phyloP scores from a whole-genome alignment of 495 filamentous ascomycete genomes.

The Tuber indicum region DNA sequence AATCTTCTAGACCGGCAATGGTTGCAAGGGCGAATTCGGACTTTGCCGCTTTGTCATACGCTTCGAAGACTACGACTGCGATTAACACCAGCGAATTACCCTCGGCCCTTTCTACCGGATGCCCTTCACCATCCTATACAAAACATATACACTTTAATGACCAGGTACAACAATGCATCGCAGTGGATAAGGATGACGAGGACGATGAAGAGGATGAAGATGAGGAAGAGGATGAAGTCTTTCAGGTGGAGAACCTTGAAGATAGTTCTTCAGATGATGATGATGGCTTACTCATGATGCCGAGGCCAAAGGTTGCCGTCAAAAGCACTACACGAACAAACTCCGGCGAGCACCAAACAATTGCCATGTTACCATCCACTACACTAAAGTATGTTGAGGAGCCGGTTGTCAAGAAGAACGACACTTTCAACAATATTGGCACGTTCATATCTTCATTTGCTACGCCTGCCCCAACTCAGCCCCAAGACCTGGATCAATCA shows the following conservation, averaged over 20 bases:
- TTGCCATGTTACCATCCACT: slow-evolving; percentile 85
- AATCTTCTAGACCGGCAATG: slow-evolving; percentile 40
- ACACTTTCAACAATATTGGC: slow-evolving; percentile 36
- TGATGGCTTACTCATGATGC: slow-evolving; percentile 80
- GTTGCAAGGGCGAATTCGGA: slow-evolving; percentile 55
- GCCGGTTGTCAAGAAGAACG: slow-evolving; percentile 57
- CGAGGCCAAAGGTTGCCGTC: slow-evolving; percentile 47
- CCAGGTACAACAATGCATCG: slow-evolving; percentile 91
- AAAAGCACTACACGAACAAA: slow-evolving; percentile 48
- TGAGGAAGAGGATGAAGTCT: slow-evolving; percentile 40
- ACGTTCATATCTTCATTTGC: slow-evolving; percentile 37
- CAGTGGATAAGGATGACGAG: slow-evolving; percentile 73
- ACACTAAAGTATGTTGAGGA: slow-evolving; percentile 83
- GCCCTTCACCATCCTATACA: slow-evolving; percentile 43
- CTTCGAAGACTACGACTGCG: slow-evolving; percentile 52
- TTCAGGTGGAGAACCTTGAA: slow-evolving; percentile 48
- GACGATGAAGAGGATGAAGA: slow-evolving; percentile 61
- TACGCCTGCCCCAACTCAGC: slow-evolving; percentile 48
- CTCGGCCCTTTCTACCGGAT: slow-evolving; percentile 56
- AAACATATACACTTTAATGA: slow-evolving; percentile 96
- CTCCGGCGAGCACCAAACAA: slow-evolving; percentile 72
- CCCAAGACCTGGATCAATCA: slow-evolving; percentile 1
- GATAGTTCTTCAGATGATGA: slow-evolving; percentile 59
- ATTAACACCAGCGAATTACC: slow-evolving; percentile 54
- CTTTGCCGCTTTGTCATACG: slow-evolving; percentile 53